Base-by-base conservation (phyloP, 2,329 filamentous ascomycete species). In the Beauveria sp. region DNA sequence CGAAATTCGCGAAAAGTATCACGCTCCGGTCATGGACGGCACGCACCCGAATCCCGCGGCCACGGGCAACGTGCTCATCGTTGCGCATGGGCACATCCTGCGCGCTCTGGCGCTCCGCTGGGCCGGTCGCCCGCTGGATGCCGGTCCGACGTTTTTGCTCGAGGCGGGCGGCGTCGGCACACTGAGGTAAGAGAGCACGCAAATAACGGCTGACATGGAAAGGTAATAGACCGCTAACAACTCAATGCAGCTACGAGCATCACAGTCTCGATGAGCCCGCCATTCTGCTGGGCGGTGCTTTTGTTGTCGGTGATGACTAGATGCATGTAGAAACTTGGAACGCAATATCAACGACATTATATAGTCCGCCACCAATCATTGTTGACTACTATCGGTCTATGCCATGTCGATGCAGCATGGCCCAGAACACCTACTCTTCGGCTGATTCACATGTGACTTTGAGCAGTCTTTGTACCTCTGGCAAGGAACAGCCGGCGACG, bases 11-110 rank as follows among this genome's bases (percentile, higher is more conserved):
- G 75, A 81, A 26, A 84, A 81, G 66, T 88, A 82, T 74, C 89
- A 92, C 67, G 73, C 73, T 3, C 81, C 82, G 0, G 82, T 80
- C 55, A 87, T 93, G 66, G 82, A 82, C 9, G 80, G 82, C 67
- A 51, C 60, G 72, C 75, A 52, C 34, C 75, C 74, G 63, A 68
- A 77, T 28, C 76, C 75, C 10, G 71, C 76, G 8, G 64, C 66
- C 8, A 68, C 64, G 24, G 75, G 74, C 8, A 75, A 77, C 71
- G 64, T 78, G 70, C 10, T 83, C 26, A 80, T 96, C 54, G 91
- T 97, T 6, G 93, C 91, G 24, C 93, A 97, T 71, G 93, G 93
- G 0, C 93, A 96, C 76, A 93, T 96, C 62, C 77, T 97, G 59
- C 82, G 93, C 18, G 90, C 91, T 0, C 91, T 97, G 72, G 92